These are phyloP conservation scores for Cinnamomum micranthum DNA, from an alignment of 164 flowering plant genomes.

Conservation along the genomic window DNA sequence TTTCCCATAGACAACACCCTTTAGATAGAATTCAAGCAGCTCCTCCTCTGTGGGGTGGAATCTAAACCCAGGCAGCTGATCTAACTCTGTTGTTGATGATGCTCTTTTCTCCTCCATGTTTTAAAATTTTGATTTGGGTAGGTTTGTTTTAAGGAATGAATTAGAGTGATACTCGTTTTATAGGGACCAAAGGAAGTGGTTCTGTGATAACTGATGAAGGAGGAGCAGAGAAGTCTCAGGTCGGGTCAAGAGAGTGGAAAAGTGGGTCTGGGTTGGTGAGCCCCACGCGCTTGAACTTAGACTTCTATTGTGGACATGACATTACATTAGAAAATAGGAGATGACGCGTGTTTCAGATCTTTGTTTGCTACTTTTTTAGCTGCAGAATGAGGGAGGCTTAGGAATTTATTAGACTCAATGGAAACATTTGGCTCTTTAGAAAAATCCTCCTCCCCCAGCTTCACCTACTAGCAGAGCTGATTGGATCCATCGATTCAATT, in stretches of 20 bases:
- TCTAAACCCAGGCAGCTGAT: conserved; percentile 72
- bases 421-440: too few species aligned
- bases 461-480: too few species aligned
- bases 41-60: conserved; percentile 97
- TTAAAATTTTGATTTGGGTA: not conserved
- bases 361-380: too few species aligned
- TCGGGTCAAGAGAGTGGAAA: not conserved
- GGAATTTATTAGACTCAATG: too few species aligned
- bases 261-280: not conserved
- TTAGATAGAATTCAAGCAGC: conserved; percentile 77
- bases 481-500: too few species aligned
- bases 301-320: too few species aligned
- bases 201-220: too few species aligned
- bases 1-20: conserved; percentile 43
- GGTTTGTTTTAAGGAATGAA: not conserved
- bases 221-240: not conserved
- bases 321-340: too few species aligned
- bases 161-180: not conserved
- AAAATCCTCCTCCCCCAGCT: too few species aligned
- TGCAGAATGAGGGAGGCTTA: too few species aligned
- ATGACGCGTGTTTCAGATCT: too few species aligned
- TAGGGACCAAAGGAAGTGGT: not conserved
- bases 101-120: conserved; percentile 10
- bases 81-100: conserved; percentile 22
- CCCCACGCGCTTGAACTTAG: conserved; percentile 4